Base-by-base conservation (phyloP, 2,329 filamentous ascomycete genomes). In the Dothistroma pini region DNA sequence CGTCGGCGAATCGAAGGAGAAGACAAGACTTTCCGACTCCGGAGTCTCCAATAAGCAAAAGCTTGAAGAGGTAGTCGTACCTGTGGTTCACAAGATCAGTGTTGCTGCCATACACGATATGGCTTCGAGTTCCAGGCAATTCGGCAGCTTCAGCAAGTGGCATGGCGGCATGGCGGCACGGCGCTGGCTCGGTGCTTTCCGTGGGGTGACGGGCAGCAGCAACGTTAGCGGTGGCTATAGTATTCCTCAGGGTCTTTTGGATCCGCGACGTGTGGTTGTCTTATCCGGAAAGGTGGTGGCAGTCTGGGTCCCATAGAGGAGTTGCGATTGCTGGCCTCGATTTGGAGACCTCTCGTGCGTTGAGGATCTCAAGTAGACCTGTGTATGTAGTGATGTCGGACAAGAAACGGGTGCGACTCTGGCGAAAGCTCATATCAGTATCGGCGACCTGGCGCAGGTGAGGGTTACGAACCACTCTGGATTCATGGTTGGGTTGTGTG, bases 1-100 rank as follows among this genome's bases (percentile, higher is more conserved):
- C 93, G 77, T 97, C 95, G 76, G 95, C 95, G 76, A 99, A 99
- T 83, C 95, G 92, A 77, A 99, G 85, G 71, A 99, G 85, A 82
- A 99, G 80, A 82, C 95, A 99, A 76, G 95, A 99, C 89, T 99
- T 99, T 89, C 95, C 95, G 75, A 99, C 95, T 87, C 95, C 95
- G 79, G 95, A 99, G 80, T 99, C 95, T 81, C 95, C 95, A 87
- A 99, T 99, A 84, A 99, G 93, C 80, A 99, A 91, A 70, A 99
- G 92, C 88, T 99, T 99, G 88, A 99, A 99, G 76, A 99, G 92
- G 80, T 99, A 99, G 79, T 99, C 95, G 90, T 99, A 99, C 95
- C 95, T 97, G 76, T 63, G 22, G 59, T 53, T 61, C 44, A 51
- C 16, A 11, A 41, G 35, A 34, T 61, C 29, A 50, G 47, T 60